Evolutionary conservation across 441 rosid genomes (phyloP).

Genomic region (Corymbia calophylla): DNA sequence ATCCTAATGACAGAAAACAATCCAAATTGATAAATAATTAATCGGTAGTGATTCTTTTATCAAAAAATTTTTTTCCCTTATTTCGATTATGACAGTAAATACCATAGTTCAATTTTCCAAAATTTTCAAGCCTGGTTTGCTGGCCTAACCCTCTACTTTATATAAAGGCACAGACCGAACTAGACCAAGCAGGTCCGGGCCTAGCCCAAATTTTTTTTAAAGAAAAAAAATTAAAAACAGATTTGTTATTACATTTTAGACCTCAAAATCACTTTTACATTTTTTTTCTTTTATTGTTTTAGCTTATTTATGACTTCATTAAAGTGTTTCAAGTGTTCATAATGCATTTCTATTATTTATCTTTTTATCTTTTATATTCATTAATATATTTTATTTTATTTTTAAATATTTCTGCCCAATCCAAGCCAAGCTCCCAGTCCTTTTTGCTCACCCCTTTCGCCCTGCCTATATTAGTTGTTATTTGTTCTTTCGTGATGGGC

Average conservation of each 20-base stretch:
- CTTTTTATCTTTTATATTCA: background rate
- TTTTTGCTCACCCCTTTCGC: background rate
- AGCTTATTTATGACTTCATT: background rate
- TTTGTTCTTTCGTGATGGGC: background rate
- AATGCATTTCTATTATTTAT: background rate
- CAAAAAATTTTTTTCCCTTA: background rate
- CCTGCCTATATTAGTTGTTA: background rate
- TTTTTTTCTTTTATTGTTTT: too few relatives aligned
- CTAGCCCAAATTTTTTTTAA: background rate
- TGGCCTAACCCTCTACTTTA: background rate
- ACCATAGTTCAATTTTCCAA: background rate
- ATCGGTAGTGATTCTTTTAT: fast-evolving
- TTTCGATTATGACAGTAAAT: background rate
- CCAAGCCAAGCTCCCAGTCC: background rate
- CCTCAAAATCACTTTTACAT: background rate
- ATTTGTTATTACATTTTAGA: background rate
- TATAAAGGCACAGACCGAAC: background rate
- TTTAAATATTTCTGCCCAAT: background rate
- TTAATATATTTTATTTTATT: too few relatives aligned
- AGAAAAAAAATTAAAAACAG: background rate
- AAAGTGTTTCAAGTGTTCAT: background rate
- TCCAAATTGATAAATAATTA: too few relatives aligned
- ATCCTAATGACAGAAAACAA: background rate
- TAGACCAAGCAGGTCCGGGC: background rate
- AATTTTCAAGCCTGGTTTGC: background rate